Conservation (phyloP, 1,284 basidiomycete genomes). For the Veloporphyrellus conicus region DNA sequence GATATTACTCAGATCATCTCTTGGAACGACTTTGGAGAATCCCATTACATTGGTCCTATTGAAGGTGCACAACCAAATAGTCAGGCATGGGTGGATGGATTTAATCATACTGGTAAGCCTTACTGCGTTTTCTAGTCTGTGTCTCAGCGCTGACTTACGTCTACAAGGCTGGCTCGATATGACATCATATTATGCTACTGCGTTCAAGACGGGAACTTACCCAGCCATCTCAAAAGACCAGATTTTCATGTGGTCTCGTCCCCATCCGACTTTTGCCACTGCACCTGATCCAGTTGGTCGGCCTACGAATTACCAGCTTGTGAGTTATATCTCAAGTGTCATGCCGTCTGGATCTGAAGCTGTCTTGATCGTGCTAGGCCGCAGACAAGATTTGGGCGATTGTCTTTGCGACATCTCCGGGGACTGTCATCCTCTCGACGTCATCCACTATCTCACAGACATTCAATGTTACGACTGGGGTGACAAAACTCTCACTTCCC, state of each 20-base stretch:
- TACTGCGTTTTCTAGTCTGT: not conserved
- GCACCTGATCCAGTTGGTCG: slow-evolving; percentile 50
- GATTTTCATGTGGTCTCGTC: slow-evolving; percentile 70
- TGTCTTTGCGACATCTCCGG: slow-evolving; percentile 57
- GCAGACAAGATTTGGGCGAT: slow-evolving; percentile 63
- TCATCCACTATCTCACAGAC: slow-evolving; percentile 43
- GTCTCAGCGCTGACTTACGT: not conserved
- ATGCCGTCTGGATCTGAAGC: slow-evolving; percentile 6
- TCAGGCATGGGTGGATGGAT: slow-evolving; percentile 62
- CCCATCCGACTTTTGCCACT: slow-evolving; percentile 59
- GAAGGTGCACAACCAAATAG: slow-evolving; percentile 62
- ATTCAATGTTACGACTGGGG: slow-evolving; percentile 53
- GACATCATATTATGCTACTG: slow-evolving; percentile 66
- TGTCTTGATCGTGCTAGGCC: slow-evolving; percentile 30
- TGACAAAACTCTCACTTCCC: slow-evolving; percentile 62
- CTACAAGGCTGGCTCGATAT: slow-evolving; percentile 57
- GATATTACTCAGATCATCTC: slow-evolving; percentile 58
- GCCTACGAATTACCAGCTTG: slow-evolving; percentile 56
- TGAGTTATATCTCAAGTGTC: slow-evolving; percentile 16
- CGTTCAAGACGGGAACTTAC: slow-evolving; percentile 72
- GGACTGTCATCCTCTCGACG: slow-evolving; percentile 49
- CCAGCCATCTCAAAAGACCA: slow-evolving; percentile 62
- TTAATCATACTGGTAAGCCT: slow-evolving; percentile 53
- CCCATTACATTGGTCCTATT: slow-evolving; percentile 63
- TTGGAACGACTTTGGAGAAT: slow-evolving; percentile 65